A percentile compares a stretch with the other conserved stretches of the same genome.
Evolutionary conservation across 78 protist genomes (phyloP).

Genomic region (Isochrysis galbana): DNA sequence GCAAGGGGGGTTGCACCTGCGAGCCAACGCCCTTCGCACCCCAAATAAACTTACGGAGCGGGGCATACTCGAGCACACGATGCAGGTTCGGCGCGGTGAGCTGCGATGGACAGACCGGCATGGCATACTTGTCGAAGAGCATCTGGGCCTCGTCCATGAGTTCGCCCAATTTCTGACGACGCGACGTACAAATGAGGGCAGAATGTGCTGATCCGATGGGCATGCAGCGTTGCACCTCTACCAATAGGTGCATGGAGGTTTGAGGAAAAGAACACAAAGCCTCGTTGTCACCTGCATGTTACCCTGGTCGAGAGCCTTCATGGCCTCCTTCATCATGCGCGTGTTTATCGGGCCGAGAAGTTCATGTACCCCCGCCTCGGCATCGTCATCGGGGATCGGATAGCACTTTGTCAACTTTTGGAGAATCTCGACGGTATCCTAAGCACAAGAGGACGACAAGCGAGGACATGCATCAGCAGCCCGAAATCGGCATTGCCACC

Average conservation of each 20-base stretch:
- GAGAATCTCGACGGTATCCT: constrained; percentile 33
- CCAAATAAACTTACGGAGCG: background rate
- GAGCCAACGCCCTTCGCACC: constrained; percentile 59
- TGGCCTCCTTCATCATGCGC: background rate
- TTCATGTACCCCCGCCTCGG: background rate
- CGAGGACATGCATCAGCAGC: background rate
- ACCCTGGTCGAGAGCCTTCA: constrained; percentile 2
- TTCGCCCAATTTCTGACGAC: too few relatives aligned
- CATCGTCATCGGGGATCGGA: background rate
- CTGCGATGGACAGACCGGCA: constrained; percentile 33
- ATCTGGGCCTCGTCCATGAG: constrained; percentile 24
- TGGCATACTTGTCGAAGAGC: background rate
- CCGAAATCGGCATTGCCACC: background rate
- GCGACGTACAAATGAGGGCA: too few relatives aligned
- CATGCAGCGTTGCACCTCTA: too few relatives aligned
- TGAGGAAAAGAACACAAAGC: background rate
- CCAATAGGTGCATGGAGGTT: too few relatives aligned
- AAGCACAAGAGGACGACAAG: background rate
- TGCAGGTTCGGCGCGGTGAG: constrained; percentile 23
- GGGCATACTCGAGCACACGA: background rate
- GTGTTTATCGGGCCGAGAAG: constrained; percentile 11
- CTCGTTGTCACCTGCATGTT: background rate
- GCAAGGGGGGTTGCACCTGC: too few relatives aligned
- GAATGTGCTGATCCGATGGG: too few relatives aligned
- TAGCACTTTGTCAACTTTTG: background rate